phyloP scores from a whole-genome alignment of 208 protist species.

The Trypanosomatidae sp. region DNA sequence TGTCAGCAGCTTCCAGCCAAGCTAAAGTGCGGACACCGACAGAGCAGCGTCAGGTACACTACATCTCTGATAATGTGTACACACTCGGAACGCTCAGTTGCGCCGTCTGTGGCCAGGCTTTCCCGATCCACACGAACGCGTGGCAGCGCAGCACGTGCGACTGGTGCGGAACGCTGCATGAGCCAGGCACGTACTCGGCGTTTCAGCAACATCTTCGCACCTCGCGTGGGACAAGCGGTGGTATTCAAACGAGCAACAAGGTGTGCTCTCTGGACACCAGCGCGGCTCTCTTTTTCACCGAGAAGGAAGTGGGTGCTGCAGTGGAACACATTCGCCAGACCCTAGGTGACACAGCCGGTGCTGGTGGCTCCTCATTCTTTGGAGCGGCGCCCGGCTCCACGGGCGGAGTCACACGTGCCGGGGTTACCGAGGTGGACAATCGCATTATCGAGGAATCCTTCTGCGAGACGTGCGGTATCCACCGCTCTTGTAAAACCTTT shows the following conservation, averaged over 20 bases:
- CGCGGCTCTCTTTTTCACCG: slow-evolving; percentile 55
- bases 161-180: slow-evolving; percentile 46
- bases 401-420: slow-evolving; percentile 18
- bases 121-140: slow-evolving; percentile 37
- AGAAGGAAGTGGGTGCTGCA: slow-evolving; percentile 36
- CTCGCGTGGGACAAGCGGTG: background rate
- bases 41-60: slow-evolving; percentile 37
- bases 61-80: slow-evolving; percentile 51
- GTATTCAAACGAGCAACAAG: slow-evolving; percentile 7
- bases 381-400: background rate
- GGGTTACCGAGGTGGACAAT: slow-evolving; percentile 71
- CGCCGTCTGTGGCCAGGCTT: slow-evolving; percentile 62
- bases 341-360: slow-evolving; percentile 15
- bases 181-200: slow-evolving; percentile 27
- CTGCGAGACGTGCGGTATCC: slow-evolving; percentile 76
- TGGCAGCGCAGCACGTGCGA: slow-evolving; percentile 20
- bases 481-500: slow-evolving; percentile 78
- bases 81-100: slow-evolving; percentile 65
- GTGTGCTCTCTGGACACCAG: slow-evolving; percentile 25
- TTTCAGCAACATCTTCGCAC: slow-evolving; percentile 11
- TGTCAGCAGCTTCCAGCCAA: slow-evolving; percentile 5
- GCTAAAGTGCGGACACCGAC: slow-evolving; percentile 19
- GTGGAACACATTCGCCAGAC: slow-evolving; percentile 23
- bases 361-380: slow-evolving; percentile 1
- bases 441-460: slow-evolving; percentile 86